Conservation (phyloP, 805 yeast genomes). For the Kazachstania martiniae region DNA sequence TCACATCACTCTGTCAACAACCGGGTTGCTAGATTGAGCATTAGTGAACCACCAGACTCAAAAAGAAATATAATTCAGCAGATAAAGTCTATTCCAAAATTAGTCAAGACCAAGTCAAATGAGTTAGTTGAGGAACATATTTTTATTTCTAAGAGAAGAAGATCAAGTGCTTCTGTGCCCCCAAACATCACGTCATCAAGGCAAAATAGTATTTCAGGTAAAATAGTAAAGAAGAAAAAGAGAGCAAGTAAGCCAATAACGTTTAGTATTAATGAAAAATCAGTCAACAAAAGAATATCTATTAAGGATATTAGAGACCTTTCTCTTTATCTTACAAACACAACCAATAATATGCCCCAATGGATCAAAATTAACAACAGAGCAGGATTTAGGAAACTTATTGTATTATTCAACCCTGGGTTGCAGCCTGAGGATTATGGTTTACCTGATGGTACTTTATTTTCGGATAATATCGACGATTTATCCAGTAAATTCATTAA, state of each 20-base stretch:
- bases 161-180: slow-evolving; percentile 17
- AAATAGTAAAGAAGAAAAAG: slow-evolving; percentile 23
- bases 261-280: slow-evolving; percentile 27
- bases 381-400: slow-evolving; percentile 39
- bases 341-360: slow-evolving; percentile 33
- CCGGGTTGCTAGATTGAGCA: slow-evolving; percentile 20
- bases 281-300: slow-evolving; percentile 19
- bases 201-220: slow-evolving; percentile 5
- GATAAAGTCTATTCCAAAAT: too few relatives aligned
- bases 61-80: too few relatives aligned
- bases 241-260: slow-evolving; percentile 20
- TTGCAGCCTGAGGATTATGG: slow-evolving; percentile 36
- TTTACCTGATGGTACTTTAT: slow-evolving; percentile 7
- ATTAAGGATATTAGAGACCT: slow-evolving; percentile 38
- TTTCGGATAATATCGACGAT: slow-evolving; percentile 4
- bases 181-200: slow-evolving; percentile 2
- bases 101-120: too few relatives aligned
- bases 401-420: slow-evolving; percentile 58
- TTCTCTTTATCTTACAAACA: slow-evolving; percentile 33
- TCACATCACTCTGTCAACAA: slow-evolving; percentile 8
- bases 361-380: slow-evolving; percentile 44
- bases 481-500: slow-evolving; percentile 4
- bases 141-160: slow-evolving; percentile 15
- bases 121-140: too few relatives aligned
- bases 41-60: slow-evolving; percentile 10